Conservation (phyloP, 169 alveolate genomes). For the Plasmodium gonderi region DNA sequence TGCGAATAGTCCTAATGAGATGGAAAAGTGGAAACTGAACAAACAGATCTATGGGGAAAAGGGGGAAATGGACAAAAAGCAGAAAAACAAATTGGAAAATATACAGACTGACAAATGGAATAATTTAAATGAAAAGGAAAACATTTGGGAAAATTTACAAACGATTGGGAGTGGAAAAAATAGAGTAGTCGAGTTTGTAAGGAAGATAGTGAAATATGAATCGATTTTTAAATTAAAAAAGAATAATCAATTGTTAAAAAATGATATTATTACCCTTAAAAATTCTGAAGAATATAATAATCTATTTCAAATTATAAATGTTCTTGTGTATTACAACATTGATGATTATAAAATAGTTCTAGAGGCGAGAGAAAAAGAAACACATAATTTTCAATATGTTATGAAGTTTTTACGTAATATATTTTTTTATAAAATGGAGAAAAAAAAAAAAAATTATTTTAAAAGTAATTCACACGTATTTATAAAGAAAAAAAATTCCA, state of each 20-base stretch:
- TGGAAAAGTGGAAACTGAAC: background rate
- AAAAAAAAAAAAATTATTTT: slow-evolving; percentile 23
- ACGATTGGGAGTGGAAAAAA: background rate
- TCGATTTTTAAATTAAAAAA: slow-evolving; percentile 37
- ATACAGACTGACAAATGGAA: background rate
- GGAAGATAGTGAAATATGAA: slow-evolving; percentile 20
- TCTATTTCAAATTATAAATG: slow-evolving; percentile 39
- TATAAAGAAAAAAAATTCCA: background rate
- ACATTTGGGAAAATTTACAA: background rate
- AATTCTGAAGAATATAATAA: slow-evolving; percentile 12
- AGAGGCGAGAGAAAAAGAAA: slow-evolving; percentile 51
- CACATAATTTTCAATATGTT: slow-evolving; percentile 1
- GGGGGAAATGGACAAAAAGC: no score
- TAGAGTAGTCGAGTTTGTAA: background rate
- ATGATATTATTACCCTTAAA: slow-evolving; percentile 49
- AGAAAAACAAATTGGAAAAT: no score
- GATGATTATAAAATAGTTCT: slow-evolving; percentile 32
- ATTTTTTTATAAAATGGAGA: slow-evolving; percentile 37
- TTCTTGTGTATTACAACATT: slow-evolving; percentile 32
- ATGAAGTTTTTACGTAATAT: slow-evolving; percentile 8
- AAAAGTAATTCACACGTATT: slow-evolving; percentile 9
- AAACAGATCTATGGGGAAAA: background rate
- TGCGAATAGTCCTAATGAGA: background rate
- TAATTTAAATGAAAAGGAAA: no score
- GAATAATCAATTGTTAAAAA: slow-evolving; percentile 9